Base-by-base conservation (phyloP, 305 asterid genomes). In the Plantago lanceolata region DNA sequence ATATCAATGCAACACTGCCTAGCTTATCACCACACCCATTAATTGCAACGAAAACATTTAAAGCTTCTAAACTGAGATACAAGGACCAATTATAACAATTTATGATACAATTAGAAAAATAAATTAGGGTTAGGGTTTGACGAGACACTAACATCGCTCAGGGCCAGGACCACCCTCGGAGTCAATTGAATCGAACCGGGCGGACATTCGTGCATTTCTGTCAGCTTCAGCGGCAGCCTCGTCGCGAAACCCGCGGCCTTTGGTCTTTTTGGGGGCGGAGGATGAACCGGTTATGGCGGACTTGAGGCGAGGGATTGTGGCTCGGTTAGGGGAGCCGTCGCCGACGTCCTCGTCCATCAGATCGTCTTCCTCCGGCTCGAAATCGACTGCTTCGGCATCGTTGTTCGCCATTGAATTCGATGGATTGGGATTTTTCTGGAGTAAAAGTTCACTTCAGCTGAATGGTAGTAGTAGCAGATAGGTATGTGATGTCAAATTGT, bases 351-450 rank as follows among this genome's bases (percentile, higher is more conserved):
- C 97, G 66, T 93, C 99, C 97, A 90, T 90, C 71, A 93, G 88
- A 70, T 90, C 97, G 63, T 93, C 99, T 1, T 93, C 99, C 81
- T 93, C 99, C 5, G 94, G 88, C 77, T 93, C 99, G 75, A 93
- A 93, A 76, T 93, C 96, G 19, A 93, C 83, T 6, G 96, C 90
- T 74, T 90, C 99, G 15, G 80, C 85, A 55, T 85, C 96, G 2
- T 67, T 73, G 73, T 86, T 84, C 82, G 95, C 92, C 98, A 93
- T 93, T 61, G 66, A 21, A 2, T 14, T n/a, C 6, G 58, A 53
- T 6, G 1, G 5, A 6, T 5, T 33, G 7, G 8, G 11, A 33
- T 24, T 12, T 11, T 12, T 8, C 28, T 24, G 40, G 9, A 33
- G 40, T 5, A 33, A 8, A 7, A 33, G 40, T 33, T 5, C 9